Conservation (phyloP, 1,284 basidiomycete genomes). For the Cutaneotrichosporon dermatis region DNA sequence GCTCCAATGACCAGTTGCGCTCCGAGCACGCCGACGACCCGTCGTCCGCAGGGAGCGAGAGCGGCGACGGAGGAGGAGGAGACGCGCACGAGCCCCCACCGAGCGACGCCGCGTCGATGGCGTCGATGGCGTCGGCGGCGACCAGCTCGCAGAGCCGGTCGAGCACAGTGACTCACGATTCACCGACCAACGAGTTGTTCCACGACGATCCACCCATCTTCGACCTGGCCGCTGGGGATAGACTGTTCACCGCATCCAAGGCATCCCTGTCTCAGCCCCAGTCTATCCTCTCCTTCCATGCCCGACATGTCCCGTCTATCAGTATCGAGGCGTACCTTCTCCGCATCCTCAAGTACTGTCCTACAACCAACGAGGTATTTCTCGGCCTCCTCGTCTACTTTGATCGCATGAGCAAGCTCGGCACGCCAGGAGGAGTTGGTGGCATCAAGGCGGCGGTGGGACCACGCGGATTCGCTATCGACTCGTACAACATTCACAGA, state of each 20-base stretch:
- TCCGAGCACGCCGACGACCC: constrained; percentile 37
- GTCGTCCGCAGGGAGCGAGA: not conserved
- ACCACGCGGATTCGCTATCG: constrained; percentile 75
- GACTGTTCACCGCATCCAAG: constrained; percentile 63
- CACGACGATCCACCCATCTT: constrained; percentile 41
- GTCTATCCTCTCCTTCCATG: constrained; percentile 87
- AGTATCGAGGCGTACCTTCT: constrained; percentile 90
- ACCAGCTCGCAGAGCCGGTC: constrained; percentile 5
- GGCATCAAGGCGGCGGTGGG: constrained; percentile 26
- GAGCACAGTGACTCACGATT: constrained; percentile 19
- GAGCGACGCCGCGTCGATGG: constrained; percentile 7
- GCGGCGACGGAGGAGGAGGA: not conserved
- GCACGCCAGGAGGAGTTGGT: constrained; percentile 35
- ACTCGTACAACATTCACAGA: constrained; percentile 93
- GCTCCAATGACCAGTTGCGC: constrained; percentile 69
- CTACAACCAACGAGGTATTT: constrained; percentile 97
- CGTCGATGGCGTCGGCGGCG: not conserved
- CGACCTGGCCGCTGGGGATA: constrained; percentile 34
- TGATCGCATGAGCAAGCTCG: constrained; percentile 64
- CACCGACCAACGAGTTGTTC: constrained; percentile 41
- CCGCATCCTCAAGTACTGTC: constrained; percentile 96
- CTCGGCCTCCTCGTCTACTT: constrained; percentile 92
- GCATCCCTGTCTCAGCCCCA: constrained; percentile 70
- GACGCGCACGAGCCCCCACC: constrained; percentile 3
- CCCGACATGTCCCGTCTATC: constrained; percentile 90